Base-by-base conservation (phyloP, 176 grass and related monocot species). In the Thalia dealbata region DNA sequence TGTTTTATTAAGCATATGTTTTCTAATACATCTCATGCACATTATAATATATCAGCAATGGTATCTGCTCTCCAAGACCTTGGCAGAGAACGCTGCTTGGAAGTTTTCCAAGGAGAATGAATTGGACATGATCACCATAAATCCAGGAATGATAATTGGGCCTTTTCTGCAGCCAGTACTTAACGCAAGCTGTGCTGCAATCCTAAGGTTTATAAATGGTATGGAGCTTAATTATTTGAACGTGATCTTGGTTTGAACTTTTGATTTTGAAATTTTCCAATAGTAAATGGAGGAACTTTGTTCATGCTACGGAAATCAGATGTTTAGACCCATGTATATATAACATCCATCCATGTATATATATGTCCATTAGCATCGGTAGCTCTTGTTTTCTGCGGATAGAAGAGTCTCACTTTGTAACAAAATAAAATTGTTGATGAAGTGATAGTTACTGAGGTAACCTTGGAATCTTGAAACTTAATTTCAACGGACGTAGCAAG, bases 11-110 rank as follows among this genome's bases (percentile, higher is more conserved):
- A n/a, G n/a, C n/a, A n/a, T n/a, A 61, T 61, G 21, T 61, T 24
- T 24, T 63, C 24, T 63, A 14, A 27, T 23, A 27, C 4, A 4
- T 38, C 32, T 38, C n/a, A n/a, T n/a, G n/a, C n/a, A n/a, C n/a
- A 4, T 38, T 4, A 38, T 38, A 38, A 28, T 63, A 3, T 3
- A 10, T 68, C 73, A 91, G 88, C 54, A 69, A 78, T 91, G 88
- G 84, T 91, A 91, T 77, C 62, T 79, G 26, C 55, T 87, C 27
- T 91, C 88, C 7, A 91, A 91, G 78, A 84, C 84, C 2, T 79
- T 87, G 72, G 81, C 84, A 15, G 88, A 91, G 64, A 61, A 86
- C 25, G 78, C 88, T 84, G 84, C 81, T 67, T 91, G 84, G 84
- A 82, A 84, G 72, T 84, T 87, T 62, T 66, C 88, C 52, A 87